phyloP scores from a whole-genome alignment of 306 rosid species.

The Ochetophila trinervis region DNA sequence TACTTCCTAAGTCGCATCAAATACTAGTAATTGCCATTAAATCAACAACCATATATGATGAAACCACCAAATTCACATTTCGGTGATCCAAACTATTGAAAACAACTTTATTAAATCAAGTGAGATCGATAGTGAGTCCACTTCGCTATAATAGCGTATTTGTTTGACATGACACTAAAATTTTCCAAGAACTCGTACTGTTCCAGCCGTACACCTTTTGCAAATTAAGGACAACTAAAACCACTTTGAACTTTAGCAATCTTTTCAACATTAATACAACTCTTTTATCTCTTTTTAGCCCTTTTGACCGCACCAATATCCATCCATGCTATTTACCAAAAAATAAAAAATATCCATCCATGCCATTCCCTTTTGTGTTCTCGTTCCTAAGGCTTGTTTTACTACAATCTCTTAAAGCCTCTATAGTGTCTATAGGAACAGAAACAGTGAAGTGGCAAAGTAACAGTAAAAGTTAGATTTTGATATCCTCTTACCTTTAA shows the following conservation, averaged over 20 bases:
- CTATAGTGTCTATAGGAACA: too few species aligned
- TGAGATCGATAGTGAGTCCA: not conserved
- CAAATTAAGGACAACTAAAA: constrained; percentile 16
- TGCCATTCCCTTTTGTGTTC: constrained; percentile 10
- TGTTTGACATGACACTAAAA: constrained; percentile 3
- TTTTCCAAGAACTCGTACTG: not conserved
- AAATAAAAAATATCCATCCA: too few species aligned
- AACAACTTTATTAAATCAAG: not conserved
- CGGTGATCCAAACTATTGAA: not conserved
- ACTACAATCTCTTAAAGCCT: too few species aligned
- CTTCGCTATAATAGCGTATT: constrained; percentile 3
- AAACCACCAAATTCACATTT: constrained; percentile 12
- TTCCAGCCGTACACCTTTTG: constrained; percentile 28
- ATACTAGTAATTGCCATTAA: not conserved
- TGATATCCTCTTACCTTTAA: too few species aligned
- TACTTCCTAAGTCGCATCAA: not conserved
- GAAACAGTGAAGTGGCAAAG: too few species aligned
- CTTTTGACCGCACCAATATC: constrained; percentile 31
- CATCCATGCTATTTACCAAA: too few species aligned
- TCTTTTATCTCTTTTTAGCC: constrained; percentile 23
- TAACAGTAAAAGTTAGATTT: too few species aligned
- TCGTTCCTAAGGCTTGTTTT: constrained; percentile 17
- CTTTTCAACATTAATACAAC: constrained; percentile 13
- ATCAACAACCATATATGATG: not conserved
- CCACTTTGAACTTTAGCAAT: constrained; percentile 11